phyloP scores from a whole-genome alignment of 1,139 yeast species.

The Suhomyces bolitotheri region DNA sequence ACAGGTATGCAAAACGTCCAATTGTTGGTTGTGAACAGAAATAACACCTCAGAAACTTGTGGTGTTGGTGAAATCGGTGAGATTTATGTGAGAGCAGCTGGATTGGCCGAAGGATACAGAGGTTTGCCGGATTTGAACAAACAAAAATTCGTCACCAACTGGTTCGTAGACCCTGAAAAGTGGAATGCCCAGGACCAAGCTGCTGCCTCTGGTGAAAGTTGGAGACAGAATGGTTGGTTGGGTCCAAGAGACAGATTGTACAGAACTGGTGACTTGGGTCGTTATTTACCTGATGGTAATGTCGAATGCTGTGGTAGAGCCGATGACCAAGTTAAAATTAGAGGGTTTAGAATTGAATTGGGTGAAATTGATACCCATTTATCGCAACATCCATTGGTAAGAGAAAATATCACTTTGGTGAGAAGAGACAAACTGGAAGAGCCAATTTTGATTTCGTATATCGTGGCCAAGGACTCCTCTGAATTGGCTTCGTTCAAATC shows the following conservation, averaged over 20 bases:
- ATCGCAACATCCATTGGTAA: constrained; percentile 85
- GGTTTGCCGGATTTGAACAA: constrained; percentile 86
- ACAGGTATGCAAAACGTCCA: constrained; percentile 96
- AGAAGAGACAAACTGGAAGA: constrained; percentile 91
- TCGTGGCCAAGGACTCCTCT: constrained; percentile 75
- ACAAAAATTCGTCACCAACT: constrained; percentile 83
- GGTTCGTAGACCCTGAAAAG: constrained; percentile 70
- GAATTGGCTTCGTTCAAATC: constrained; percentile 57
- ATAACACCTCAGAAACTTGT: constrained; percentile 84
- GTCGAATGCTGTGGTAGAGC: constrained; percentile 99
- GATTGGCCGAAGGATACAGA: constrained; percentile 94
- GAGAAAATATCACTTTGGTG: constrained; percentile 92
- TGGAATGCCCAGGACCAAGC: constrained; percentile 60
- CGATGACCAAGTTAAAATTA: constrained; percentile 96
- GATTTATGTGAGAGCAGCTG: constrained; percentile 96
- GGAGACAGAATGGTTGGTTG: constrained; percentile 80
- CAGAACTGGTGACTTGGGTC: constrained; percentile 96
- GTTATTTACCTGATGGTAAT: constrained; percentile 95
- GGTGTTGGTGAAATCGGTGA: constrained; percentile 99
- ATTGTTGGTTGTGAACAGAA: constrained; percentile 86
- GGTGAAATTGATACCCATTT: constrained; percentile 98
- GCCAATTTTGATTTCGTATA: constrained; percentile 84
- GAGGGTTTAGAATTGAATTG: constrained; percentile 97
- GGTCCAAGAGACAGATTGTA: constrained; percentile 96
- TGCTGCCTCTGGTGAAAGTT: constrained; percentile 48